Base-by-base conservation (phyloP, 371 early-diverging fungal species). In the Cokeromyces recurvatus region DNA sequence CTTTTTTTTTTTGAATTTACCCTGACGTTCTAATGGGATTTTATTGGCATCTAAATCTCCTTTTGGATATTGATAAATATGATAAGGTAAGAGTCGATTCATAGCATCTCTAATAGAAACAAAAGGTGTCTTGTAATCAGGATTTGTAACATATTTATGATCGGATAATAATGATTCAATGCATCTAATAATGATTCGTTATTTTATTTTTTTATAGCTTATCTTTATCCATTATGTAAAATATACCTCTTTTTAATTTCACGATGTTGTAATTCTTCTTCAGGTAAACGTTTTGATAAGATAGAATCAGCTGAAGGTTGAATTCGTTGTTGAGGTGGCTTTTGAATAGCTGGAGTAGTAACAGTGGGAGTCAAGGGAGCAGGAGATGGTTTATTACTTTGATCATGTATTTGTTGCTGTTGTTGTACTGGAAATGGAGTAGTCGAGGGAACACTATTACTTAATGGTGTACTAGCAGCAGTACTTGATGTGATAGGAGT, bases 61-160 rank as follows among this genome's bases (percentile, higher is more conserved):
- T 12, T 77, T 68, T 1, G 84, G 85, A 50, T 83, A 81, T 57
- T 86, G 87, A 42, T 70, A 87, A 24, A 88, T 71, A 45, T 88
- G 87, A 54, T 75, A 88, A 6, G 89, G 89, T 29, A 88, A 57
- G 15, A 88, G 56, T 23, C 89, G 72, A 45, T 76, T 59, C 29
- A 86, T 66, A 1, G 74, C 81, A 59, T 88, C 87, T 35, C 75
- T 57, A 8, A 77, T 41, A 1, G 81, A 84, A 2, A 42, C 39
- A 41, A 87, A 88, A 2, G 86, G 84, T 22, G 78, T 77, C 24
- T 61, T 54, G 43, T 77, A 77, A 42, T 86, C 78, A 1, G 78
- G 75, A 10, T 49, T 46, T 4, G 58, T 57, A 2, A 78, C 80
- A 32, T 71, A 59, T 15, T 54, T 57, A 17, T 79, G 81, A 61